These are phyloP conservation scores for Ascosphaera pollenicola DNA, from an alignment of 2,329 filamentous ascomycete genomes.

Conservation along the genomic window DNA sequence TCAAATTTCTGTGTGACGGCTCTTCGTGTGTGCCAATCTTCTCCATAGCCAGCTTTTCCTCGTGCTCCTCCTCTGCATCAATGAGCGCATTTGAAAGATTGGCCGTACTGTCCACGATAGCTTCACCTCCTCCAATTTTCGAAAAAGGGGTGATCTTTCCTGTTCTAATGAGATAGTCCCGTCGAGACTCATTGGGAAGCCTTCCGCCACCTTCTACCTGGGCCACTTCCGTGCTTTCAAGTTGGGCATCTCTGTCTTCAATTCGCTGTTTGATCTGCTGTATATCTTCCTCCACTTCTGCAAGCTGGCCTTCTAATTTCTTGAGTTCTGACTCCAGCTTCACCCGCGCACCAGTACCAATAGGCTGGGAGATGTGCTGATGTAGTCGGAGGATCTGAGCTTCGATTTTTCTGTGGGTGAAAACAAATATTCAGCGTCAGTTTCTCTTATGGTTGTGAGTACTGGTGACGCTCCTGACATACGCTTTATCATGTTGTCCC, in stretches of 20 bases:
- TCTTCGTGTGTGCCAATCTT: constrained; percentile 5
- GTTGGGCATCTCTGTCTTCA: constrained; percentile 43
- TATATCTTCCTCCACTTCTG: constrained; percentile 47
- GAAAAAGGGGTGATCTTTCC: constrained; percentile 97
- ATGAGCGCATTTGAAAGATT: constrained; percentile 56
- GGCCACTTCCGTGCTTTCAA: constrained; percentile 18
- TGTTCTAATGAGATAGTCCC: constrained; percentile 81
- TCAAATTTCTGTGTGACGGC: not conserved
- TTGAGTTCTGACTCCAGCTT: constrained; percentile 34
- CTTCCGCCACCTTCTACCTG: constrained; percentile 26
- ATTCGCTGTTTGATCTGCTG: constrained; percentile 65
- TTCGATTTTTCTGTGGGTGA: constrained; percentile 32
- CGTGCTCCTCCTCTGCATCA: constrained; percentile 54
- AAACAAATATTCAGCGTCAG: too few species aligned
- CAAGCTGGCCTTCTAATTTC: constrained; percentile 41
- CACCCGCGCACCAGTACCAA: constrained; percentile 26
- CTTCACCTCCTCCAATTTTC: constrained; percentile 33
- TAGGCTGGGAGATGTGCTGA: constrained; percentile 32
- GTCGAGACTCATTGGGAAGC: constrained; percentile 57
- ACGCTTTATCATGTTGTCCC: constrained; percentile 27
- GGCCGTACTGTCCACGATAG: constrained; percentile 35
- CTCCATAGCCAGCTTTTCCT: constrained; percentile 27
- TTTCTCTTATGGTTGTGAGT: not conserved
- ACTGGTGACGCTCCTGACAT: constrained; percentile 3
- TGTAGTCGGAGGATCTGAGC: constrained; percentile 39